phyloP scores from a whole-genome alignment of 2,329 filamentous ascomycete species.

The Clonostachys rhizophaga region DNA sequence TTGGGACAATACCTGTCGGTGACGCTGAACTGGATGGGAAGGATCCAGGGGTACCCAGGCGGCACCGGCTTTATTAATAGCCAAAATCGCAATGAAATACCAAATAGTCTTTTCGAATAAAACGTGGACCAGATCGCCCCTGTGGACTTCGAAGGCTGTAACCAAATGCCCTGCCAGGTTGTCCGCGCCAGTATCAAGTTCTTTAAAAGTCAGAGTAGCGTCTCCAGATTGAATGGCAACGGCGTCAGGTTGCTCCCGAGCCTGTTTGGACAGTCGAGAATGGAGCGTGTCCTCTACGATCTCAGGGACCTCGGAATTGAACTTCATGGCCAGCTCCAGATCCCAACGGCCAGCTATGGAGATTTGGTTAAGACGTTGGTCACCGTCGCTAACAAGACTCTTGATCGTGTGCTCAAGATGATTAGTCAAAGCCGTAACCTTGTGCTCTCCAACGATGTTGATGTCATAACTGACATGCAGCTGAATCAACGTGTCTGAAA shows the following conservation, averaged over 20 bases:
- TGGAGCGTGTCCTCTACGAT: conserved; percentile 1
- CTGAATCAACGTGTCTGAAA: not conserved
- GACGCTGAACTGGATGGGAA: not conserved
- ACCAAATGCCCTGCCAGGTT: not conserved
- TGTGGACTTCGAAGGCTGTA: conserved; percentile 1
- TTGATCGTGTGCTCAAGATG: conserved; percentile 1
- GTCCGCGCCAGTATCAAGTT: conserved; percentile 8
- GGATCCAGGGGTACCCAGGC: conserved; percentile 13
- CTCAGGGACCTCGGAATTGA: not conserved
- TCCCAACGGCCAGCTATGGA: not conserved
- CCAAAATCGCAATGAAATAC: conserved; percentile 11
- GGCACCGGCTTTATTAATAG: conserved; percentile 13
- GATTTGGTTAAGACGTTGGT: not conserved
- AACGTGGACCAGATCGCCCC: conserved; percentile 7
- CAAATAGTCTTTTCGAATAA: conserved; percentile 11
- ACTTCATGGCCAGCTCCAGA: conserved; percentile 1
- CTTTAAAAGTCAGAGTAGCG: conserved; percentile 16
- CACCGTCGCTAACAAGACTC: not conserved
- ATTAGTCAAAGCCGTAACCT: not conserved
- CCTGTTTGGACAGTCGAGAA: conserved; percentile 1
- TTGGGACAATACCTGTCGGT: not conserved
- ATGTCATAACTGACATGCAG: conserved; percentile 4
- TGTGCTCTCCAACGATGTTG: not conserved
- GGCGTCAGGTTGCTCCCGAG: conserved; percentile 14
- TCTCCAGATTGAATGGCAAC: conserved; percentile 36